Base-by-base conservation (phyloP, 106 monocot species). In the Agapanthus africanus region DNA sequence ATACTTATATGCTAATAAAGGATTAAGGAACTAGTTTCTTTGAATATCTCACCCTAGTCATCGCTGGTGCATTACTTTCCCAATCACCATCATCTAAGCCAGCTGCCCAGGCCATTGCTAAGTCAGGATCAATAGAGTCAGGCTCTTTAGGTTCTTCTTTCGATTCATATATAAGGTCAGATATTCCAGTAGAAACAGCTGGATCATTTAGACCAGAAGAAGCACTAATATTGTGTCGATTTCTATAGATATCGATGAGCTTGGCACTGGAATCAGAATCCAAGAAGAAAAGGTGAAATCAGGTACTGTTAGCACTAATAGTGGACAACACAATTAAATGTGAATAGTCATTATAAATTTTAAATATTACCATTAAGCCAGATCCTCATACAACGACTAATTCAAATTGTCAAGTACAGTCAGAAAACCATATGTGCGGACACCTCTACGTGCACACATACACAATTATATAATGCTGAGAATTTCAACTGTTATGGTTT, bases 51-150 rank as follows among this genome's bases (percentile, higher is more conserved):
- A 99, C 92, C 60, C 87, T 87, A 57, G 79, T 82, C 77, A 92
- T 78, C 54, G 92, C 97, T 21, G 97, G 87, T 30, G 87, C 89
- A 78, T 89, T 99, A 66, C 64, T 79, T 56, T 73, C 86, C 95
- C 88, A 97, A 30, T 73, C 61, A 7, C 76, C 84, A 73, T 90
- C 87, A 15, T 87, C 97, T 46, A 99, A 82, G 40, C 80, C 82
- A 61, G 92, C 85, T 40, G 90, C 97, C 97, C 97, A 99, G 21
- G 97, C 92, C 85, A 83, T 99, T 49, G 91, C 97, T 72, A 99
- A 57, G 32, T 97, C 90, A 38, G 97, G 97, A 76, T 92, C 92
- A 77, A 99, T 82, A 59, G 78, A 74, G 27, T 74, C 40, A 34
- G 84, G 26, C 70, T 90, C 92, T 76, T 86, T 80, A 25, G 39